Evolutionary conservation across 139 green algal genomes (phyloP).

Genomic region (Eudorina sp.): DNA sequence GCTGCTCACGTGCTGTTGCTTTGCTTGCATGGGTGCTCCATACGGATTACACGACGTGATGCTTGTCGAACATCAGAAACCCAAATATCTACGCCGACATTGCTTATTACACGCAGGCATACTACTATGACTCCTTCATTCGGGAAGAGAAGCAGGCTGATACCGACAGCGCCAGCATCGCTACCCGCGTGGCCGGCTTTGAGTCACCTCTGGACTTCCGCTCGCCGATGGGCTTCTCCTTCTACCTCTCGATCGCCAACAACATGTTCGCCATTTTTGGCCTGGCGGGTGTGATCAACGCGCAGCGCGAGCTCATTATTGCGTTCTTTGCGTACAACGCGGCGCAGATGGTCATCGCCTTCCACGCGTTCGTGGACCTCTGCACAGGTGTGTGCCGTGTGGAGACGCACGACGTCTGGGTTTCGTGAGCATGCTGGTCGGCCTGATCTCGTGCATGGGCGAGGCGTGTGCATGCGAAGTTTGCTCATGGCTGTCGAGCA

Average conservation of each 20-base stretch:
- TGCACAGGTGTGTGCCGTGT: constrained; percentile 59
- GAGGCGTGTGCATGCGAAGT: too few relatives aligned
- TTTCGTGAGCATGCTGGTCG: too few relatives aligned
- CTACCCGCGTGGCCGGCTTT: constrained; percentile 20
- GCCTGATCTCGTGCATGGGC: too few relatives aligned
- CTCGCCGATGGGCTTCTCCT: constrained; percentile 61
- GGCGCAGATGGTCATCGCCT: constrained; percentile 67
- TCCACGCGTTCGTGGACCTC: constrained; percentile 81
- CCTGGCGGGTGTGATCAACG: constrained; percentile 79
- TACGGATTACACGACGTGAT: too few relatives aligned
- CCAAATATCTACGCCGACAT: not conserved
- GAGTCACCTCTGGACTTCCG: constrained; percentile 58
- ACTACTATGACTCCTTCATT: constrained; percentile 48
- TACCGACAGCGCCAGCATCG: not conserved
- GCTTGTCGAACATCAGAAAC: too few relatives aligned
- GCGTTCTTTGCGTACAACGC: constrained; percentile 88
- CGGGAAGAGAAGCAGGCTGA: not conserved
- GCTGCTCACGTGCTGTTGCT: too few relatives aligned
- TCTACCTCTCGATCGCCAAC: constrained; percentile 61
- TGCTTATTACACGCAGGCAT: constrained; percentile 7
- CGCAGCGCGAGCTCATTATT: constrained; percentile 78
- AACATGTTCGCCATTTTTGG: constrained; percentile 73
- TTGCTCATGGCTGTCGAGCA: too few relatives aligned
- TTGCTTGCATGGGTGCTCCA: too few relatives aligned
- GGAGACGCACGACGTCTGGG: too few relatives aligned